Conservation (phyloP, 257 asterid species). For the Cynanchum wilfordii region DNA sequence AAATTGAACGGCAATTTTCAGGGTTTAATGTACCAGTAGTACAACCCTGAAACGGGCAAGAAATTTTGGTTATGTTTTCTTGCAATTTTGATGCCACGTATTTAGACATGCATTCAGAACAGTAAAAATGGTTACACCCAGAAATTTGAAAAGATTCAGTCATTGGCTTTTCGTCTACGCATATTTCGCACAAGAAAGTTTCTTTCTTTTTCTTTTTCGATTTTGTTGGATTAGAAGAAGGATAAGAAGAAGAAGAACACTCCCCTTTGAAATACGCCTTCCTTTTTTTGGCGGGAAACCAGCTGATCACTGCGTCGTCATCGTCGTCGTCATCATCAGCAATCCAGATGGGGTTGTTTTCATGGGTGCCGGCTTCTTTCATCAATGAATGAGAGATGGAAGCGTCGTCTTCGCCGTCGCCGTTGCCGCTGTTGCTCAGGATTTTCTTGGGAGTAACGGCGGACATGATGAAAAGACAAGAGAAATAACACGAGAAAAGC, state of each 20-base stretch:
- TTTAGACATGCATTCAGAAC: conserved; percentile 37
- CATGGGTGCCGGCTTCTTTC: conserved; percentile 5
- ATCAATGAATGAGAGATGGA: background rate
- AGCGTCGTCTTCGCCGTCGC: background rate
- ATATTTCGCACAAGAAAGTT: conserved; percentile 15
- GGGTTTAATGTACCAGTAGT: conserved; percentile 40
- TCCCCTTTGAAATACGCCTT: conserved; percentile 36
- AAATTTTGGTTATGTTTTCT: conserved; percentile 28
- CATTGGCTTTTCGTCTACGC: conserved; percentile 17
- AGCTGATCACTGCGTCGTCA: conserved; percentile 8
- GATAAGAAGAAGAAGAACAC: conserved; percentile 37
- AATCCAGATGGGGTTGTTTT: conserved; percentile 10
- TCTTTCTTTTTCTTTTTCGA: background rate
- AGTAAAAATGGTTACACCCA: conserved; percentile 35
- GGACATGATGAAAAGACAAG: background rate
- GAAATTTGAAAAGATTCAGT: background rate
- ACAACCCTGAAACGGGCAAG: conserved; percentile 54
- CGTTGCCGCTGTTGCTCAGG: background rate
- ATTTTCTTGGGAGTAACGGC: background rate
- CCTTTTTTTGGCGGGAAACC: background rate
- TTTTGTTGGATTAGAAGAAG: conserved; percentile 1
- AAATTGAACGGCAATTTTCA: conserved; percentile 44
- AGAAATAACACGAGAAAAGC: too few relatives aligned
- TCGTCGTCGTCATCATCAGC: background rate
- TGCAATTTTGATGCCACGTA: conserved; percentile 50